phyloP scores from a whole-genome alignment of 768 basidiomycete genomes.

The Gloeostereum incarnatum region DNA sequence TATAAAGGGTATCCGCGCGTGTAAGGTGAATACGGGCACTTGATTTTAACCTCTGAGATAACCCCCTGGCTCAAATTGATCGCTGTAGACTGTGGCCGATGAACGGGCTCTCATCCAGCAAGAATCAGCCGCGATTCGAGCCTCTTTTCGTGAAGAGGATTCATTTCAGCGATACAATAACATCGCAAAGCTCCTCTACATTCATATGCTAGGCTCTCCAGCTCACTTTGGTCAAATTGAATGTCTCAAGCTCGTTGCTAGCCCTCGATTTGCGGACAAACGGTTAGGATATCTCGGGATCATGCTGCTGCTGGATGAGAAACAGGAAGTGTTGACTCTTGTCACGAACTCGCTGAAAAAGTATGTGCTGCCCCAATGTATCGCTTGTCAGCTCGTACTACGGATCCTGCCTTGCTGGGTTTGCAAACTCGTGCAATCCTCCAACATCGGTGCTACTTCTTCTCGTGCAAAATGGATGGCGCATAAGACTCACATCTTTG shows the following conservation, averaged over 20 bases:
- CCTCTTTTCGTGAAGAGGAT: conserved; percentile 96
- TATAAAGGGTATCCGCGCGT: conserved; percentile 96
- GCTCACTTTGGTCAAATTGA: conserved; percentile 99
- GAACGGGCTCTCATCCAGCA: conserved; percentile 95
- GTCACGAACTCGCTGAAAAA: conserved; percentile 99
- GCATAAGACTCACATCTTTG: too few species aligned
- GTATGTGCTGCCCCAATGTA: too few species aligned
- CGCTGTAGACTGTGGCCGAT: conserved; percentile 84
- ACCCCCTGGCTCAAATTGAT: conserved; percentile 19
- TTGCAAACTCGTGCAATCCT: too few species aligned
- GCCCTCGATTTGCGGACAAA: conserved; percentile 94
- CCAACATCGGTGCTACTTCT: conserved; percentile 7
- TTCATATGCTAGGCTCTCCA: conserved; percentile 97
- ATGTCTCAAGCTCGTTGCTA: conserved; percentile 90
- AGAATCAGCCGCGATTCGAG: conserved; percentile 94
- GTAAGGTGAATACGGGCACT: conserved; percentile 52
- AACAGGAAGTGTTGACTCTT: conserved; percentile 92
- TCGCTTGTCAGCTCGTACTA: too few species aligned
- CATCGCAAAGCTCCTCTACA: conserved; percentile 95
- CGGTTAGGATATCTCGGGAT: conserved; percentile 94
- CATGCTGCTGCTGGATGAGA: conserved; percentile 96
- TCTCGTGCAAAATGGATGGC: too few species aligned
- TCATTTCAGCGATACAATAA: conserved; percentile 93
- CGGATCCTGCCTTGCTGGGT: not conserved
- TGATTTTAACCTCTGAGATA: conserved; percentile 10